Evolutionary conservation across 108 stramenopile species (phyloP), one percentile per base, ranked within the genome.

Genomic region (Cyclostephanos invisitatus): DNA sequence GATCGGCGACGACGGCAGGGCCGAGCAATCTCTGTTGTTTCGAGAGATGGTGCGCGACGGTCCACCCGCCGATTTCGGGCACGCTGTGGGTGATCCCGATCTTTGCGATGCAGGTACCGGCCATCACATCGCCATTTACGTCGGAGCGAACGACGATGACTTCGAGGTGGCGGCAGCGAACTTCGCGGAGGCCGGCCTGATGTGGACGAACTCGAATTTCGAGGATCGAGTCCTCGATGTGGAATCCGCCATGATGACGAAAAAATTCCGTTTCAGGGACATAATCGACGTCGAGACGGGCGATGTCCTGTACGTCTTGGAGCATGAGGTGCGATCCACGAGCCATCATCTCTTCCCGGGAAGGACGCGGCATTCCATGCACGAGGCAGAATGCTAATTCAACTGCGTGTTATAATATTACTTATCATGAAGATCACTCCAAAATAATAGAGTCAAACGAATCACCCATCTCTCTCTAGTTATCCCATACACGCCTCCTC

Each of bases 211-310:
- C 74, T 68, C 85, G 17, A 56, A 81, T 7, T 86, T 86, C 57
- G 71, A 58, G 21, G 85, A 71, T 64, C 61, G 73, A 14, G 74
- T 64, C 46, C 11, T 69, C 35, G 32, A 74, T 67, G 32, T 68
- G 50, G 49, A 56, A 50, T 61, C 64, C 60, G 81, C 80, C 37
- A 82, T 58, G 47, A 27, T 62, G 54, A 49, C 67, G 59, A 72
- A 82, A 59, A 74, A 85, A 60, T 87, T 91, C 67, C 86, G 87
- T 22, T 91, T 88, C 74, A 75, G 83, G 55, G 65, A 90, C 64
- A 83, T 90, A 59, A 67, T 87, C 42, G 85, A 90, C 54, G 38
- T 87, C 5, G 71, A 84, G 17, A 80, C 83, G 22, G 81, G 84
- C 10, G 58, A 81, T 32, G 64, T 72, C 2, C 75, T 91, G 48